Percentiles rank a stretch among this genome's conserved stretches.
Evolutionary conservation across 2,329 filamentous ascomycete genomes (phyloP).

Genomic region (Ascosphaera pollenicola): DNA sequence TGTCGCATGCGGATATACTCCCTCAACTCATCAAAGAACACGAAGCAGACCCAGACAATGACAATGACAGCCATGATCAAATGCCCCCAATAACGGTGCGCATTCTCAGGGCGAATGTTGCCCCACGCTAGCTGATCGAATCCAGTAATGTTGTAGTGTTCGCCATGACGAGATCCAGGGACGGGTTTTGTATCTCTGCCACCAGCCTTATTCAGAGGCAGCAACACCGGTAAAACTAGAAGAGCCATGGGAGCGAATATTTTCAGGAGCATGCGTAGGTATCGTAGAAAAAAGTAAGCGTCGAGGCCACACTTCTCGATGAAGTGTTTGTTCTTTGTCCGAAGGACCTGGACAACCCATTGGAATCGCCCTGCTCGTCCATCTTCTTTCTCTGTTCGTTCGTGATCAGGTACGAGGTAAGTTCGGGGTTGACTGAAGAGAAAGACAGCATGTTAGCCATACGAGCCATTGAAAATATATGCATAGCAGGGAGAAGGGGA

Average conservation of each 20-base stretch:
- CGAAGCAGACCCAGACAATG: constrained; percentile 63
- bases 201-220: constrained; percentile 62
- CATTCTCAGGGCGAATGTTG: constrained; percentile 49
- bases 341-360: constrained; percentile 39
- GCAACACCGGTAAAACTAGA: constrained; percentile 60
- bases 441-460: neutral
- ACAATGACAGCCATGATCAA: constrained; percentile 56
- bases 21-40: constrained; percentile 68
- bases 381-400: constrained; percentile 58
- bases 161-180: constrained; percentile 14
- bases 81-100: constrained; percentile 62
- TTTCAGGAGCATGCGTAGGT: constrained; percentile 63
- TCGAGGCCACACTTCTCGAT: constrained; percentile 92
- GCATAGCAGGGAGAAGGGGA: constrained; percentile 3
- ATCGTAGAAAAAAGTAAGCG: constrained; percentile 92
- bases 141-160: constrained; percentile 33
- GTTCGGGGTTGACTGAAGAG: constrained; percentile 50
- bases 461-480: constrained; percentile 1
- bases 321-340: constrained; percentile 53
- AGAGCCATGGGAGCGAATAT: constrained; percentile 72
- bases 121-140: constrained; percentile 72
- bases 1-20: constrained; percentile 87
- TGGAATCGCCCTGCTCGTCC: constrained; percentile 22
- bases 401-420: constrained; percentile 64
- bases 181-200: constrained; percentile 39